Percentiles rank a stretch among this genome's conserved stretches.
Evolutionary conservation across 495 filamentous ascomycete species (phyloP).

Genomic region (Parachaetomium inaequale): DNA sequence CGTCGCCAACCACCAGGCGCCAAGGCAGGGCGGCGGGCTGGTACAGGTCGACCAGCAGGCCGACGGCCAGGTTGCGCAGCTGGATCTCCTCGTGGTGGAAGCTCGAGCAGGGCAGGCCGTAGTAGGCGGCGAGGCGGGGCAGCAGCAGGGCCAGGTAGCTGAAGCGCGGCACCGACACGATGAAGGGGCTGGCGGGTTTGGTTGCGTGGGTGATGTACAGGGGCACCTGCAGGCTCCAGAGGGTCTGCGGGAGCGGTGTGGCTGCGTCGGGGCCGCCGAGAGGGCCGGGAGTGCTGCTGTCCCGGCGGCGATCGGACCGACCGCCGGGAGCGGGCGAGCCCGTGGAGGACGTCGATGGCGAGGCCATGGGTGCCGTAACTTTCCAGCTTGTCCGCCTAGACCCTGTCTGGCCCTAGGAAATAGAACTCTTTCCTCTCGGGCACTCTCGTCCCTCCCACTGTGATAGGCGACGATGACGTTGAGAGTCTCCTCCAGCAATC

Average conservation of each 20-base stretch:
- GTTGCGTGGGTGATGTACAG: conserved; percentile 49
- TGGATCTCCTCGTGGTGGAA: conserved; percentile 76
- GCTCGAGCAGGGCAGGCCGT: conserved; percentile 64
- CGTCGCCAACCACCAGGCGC: conserved; percentile 60
- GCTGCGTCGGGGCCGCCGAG: neutral
- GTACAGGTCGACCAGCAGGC: conserved; percentile 84
- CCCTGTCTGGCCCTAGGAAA: neutral
- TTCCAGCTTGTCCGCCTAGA: neutral
- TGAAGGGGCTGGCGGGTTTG: conserved; percentile 40
- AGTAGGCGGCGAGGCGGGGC: conserved; percentile 75
- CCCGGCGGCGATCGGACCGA: neutral
- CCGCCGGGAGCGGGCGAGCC: neutral
- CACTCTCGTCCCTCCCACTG: neutral
- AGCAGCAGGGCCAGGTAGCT: conserved; percentile 74
- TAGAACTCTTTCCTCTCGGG: neutral
- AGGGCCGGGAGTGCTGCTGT: neutral
- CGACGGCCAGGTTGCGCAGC: conserved; percentile 72
- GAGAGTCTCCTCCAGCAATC: neutral
- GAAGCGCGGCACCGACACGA: conserved; percentile 61
- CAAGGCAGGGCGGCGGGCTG: conserved; percentile 61
- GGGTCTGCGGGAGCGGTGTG: conserved; percentile 32
- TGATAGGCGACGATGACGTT: neutral
- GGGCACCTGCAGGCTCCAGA: conserved; percentile 52
- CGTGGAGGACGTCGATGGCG: neutral
- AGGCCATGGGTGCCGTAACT: neutral